Evolutionary conservation across 163 green algal species (phyloP), one percentile per base, ranked within the genome.

Genomic region (Scenedesmus sp.): DNA sequence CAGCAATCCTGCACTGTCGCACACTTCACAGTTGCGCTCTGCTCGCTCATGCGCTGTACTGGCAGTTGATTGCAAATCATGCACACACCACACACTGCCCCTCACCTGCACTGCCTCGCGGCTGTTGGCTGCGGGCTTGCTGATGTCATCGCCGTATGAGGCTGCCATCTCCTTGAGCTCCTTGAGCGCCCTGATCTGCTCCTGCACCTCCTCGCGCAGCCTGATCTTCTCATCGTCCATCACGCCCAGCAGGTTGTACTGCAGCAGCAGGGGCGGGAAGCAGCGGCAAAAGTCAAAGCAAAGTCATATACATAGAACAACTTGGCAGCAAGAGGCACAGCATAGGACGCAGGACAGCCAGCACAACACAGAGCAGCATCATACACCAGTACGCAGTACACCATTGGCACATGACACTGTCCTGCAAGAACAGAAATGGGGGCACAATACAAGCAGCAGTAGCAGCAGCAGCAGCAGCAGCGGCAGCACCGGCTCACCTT

Each of bases 141-240:
- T 88, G 81, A 98, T 91, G 91, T 98, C 95, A 52, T 94, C 93
- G 79, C 96, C 96, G 84, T 98, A 98, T 8, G 23, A 15, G 4
- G 92, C 90, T 15, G 94, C 96, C 96, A 98, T 97, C 82, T 94
- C 82, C 93, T 97, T 96, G 81, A 97, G 92, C 91, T 95, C 95
- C 10, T 94, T 64, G n/a, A 97, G 94, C 16, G 94, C 93, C n/a
- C 93, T 92, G 81, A 97, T 96, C 95, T 97, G 95, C 90, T 97
- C 95, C 73, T 93, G 88, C 82, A 97, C 95, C 93, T 97, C 95
- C 94, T 96, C 95, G 46, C 95, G 90, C 90, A 97, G 94, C 55
- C 94, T 93, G 88, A 97, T 97, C 84, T 88, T 93, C 93, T 96
- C 93, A 86, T 97, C 95, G 55, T 96, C 94, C 95, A 96, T 96